These are phyloP conservation scores for Clathrus columnatus DNA, from an alignment of 768 basidiomycete species.

Conservation along the genomic window DNA sequence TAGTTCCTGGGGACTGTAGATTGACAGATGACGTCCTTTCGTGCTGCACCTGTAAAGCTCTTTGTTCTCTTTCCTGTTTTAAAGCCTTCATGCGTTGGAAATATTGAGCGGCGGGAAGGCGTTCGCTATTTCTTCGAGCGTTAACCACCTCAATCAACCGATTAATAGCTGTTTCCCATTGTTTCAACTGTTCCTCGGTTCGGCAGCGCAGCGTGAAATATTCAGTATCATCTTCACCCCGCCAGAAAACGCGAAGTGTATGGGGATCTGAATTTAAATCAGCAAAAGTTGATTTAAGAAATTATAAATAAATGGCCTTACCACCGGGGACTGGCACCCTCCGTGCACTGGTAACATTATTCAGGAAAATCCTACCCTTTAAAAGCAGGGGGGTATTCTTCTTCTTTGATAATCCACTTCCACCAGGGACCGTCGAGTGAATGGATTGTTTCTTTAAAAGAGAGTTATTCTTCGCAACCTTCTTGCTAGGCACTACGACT, in stretches of 20 bases:
- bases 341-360: conserved; percentile 79
- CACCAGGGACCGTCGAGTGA: conserved; percentile 36
- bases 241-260: conserved; percentile 89
- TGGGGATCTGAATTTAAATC: conserved; percentile 40
- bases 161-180: conserved; percentile 88
- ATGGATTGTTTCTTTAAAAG: conserved; percentile 76
- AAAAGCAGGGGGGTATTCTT: conserved; percentile 76
- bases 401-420: conserved; percentile 48
- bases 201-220: conserved; percentile 92
- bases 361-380: conserved; percentile 95
- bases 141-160: conserved; percentile 75
- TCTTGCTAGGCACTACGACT: conserved; percentile 45
- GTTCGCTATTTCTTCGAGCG: conserved; percentile 60
- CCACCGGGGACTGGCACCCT: conserved; percentile 49
- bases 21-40: conserved; percentile 30
- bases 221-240: conserved; percentile 87
- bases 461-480: conserved; percentile 76
- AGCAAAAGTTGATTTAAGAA: conserved; percentile 4
- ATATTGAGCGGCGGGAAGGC: conserved; percentile 22
- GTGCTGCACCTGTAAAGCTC: conserved; percentile 30
- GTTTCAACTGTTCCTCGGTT: conserved; percentile 82
- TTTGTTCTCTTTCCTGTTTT: conserved; percentile 38
- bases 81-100: conserved; percentile 29
- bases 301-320: conserved; percentile 29
- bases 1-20: conserved; percentile 24